Conservation (phyloP, 2,329 filamentous ascomycete species). For the Penicillium verrucosum region DNA sequence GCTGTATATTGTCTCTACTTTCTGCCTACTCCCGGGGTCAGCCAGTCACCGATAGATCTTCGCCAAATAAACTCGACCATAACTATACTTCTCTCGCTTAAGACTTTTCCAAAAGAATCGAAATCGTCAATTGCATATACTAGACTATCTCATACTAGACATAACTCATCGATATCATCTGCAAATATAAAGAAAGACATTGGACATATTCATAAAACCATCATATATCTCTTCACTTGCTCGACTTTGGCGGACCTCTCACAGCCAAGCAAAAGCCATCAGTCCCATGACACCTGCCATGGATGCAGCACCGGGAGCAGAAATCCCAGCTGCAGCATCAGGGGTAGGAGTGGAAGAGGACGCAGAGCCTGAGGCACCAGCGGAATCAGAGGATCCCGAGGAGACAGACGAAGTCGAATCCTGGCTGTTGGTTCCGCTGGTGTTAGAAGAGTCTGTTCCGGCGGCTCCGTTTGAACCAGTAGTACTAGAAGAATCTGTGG, state of each 20-base stretch:
- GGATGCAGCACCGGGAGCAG: conserved; percentile 15
- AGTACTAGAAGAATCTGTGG: not conserved
- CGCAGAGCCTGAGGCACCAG: not conserved
- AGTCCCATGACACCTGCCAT: conserved; percentile 25
- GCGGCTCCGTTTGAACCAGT: conserved; percentile 1
- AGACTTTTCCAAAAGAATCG: not conserved
- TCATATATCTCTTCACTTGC: not conserved
- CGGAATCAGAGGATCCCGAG: not conserved
- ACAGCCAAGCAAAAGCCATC: conserved; percentile 27
- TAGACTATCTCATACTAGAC: not conserved
- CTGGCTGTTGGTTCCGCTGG: not conserved
- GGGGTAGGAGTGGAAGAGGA: conserved; percentile 12
- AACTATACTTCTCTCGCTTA: not conserved
- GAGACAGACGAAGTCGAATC: not conserved
- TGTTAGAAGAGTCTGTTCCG: conserved; percentile 1
- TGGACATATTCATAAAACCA: not conserved
- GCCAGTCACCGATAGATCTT: not conserved
- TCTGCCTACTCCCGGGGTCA: not conserved
- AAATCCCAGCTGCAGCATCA: conserved; percentile 14
- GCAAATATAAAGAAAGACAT: conserved; percentile 3
- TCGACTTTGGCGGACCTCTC: not conserved
- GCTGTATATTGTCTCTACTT: not conserved
- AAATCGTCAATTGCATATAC: not conserved
- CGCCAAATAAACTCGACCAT: not conserved
- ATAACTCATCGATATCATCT: not conserved